Evolutionary conservation across 169 alveolate genomes (phyloP), one percentile per base, ranked within the genome.

Genomic region (Theileria orientalis): DNA sequence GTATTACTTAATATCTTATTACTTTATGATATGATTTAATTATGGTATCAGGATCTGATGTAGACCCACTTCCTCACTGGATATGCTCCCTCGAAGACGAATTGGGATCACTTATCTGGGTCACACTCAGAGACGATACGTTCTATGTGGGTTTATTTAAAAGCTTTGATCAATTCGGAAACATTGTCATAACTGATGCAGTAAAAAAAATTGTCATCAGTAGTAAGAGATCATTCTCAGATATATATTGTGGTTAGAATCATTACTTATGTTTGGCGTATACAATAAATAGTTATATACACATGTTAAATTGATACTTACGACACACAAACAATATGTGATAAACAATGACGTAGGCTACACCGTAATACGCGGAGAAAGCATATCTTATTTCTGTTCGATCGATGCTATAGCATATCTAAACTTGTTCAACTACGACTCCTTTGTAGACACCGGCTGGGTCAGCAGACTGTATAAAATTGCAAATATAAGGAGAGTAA

Each of bases 111-210:
- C 83, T 85, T 46, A 78, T 89, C 40, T 89, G 90, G 76, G 90
- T 89, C 23, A 77, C 94, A 11, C 86, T 88, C 11, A 69, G 94
- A 52, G 94, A 89, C 49, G 90, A 85, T 49, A 89, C 84, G 14
- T 52, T 67, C 64, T 84, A 76, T 30, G 80, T 74, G 44, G 94
- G 94, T 21, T 69, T 89, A n/a, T 82, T 89, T 35, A 89, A 88
- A 59, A 82, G 89, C 49, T 89, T 85, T 30, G 94, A 89, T 27
- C 94, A 89, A 29, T 88, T 84, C 57, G 94, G 94, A 21, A 89
- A 89, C 66, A 76, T 89, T 7, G 83, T 89, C 23, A 69, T 89
- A 30, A 84, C 94, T 0, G 92, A 89, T 49, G 73, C 91, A 21
- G 90, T 89, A 8, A 79, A 77, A 79, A 89, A 89, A 77, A 76